These are phyloP conservation scores for Peronospora farinosa DNA, from an alignment of 352 stramenopile genomes.

Conservation along the genomic window DNA sequence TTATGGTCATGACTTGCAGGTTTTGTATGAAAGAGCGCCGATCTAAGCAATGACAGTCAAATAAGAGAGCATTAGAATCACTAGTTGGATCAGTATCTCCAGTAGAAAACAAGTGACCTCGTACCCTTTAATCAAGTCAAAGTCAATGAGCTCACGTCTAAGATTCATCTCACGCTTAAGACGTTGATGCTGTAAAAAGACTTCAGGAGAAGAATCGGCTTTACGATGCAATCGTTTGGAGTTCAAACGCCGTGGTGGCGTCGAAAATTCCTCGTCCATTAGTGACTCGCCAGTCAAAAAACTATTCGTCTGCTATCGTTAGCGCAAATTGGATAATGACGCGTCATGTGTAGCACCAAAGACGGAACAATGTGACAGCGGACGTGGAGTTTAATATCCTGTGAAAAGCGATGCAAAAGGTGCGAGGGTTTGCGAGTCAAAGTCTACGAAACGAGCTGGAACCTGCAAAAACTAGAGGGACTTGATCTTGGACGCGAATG, in stretches of 20 bases:
- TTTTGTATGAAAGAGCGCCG: conserved; percentile 82
- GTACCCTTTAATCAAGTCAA: conserved; percentile 83
- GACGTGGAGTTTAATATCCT: conserved; percentile 11
- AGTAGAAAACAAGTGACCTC: background rate
- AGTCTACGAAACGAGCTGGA: background rate
- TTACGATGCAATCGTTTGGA: conserved; percentile 47
- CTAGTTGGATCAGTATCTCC: background rate
- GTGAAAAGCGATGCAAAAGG: background rate
- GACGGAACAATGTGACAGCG: conserved; percentile 5
- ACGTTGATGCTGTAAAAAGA: conserved; percentile 32
- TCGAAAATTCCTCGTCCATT: conserved; percentile 38
- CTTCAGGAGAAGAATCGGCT: conserved; percentile 34
- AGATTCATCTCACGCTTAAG: conserved; percentile 58
- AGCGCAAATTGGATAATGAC: conserved; percentile 33
- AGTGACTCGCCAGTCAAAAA: conserved; percentile 1
- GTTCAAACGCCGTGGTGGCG: conserved; percentile 16
- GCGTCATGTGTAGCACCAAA: conserved; percentile 4
- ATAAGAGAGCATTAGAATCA: background rate
- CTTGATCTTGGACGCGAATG: conserved; percentile 3
- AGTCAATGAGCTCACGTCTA: conserved; percentile 77
- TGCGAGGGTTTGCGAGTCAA: background rate
- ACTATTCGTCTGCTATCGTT: conserved; percentile 3
- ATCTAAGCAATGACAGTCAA: conserved; percentile 26
- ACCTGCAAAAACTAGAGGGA: conserved; percentile 8
- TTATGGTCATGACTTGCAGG: conserved; percentile 75